These are phyloP conservation scores for Rhytidhysteron rufulum DNA, from an alignment of 2,329 filamentous ascomycete genomes.

Conservation along the genomic window DNA sequence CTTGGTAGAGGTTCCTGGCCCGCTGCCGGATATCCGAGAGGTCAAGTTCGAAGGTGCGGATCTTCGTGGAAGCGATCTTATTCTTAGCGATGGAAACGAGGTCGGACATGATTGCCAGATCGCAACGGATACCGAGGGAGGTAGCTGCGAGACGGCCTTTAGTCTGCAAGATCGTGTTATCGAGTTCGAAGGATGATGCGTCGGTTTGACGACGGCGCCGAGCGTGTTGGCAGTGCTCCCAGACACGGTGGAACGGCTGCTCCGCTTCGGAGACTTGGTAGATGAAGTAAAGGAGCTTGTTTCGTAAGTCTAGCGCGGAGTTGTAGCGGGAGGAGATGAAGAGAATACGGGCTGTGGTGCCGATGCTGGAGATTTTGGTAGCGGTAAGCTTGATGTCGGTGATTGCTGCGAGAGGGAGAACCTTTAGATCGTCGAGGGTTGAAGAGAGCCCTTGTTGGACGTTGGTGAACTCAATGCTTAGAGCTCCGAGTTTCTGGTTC, in stretches of 20 bases:
- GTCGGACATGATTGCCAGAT: slow-evolving; percentile 47
- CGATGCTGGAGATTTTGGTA: too few relatives aligned
- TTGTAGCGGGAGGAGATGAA: too few relatives aligned
- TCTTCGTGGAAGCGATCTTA: slow-evolving; percentile 5
- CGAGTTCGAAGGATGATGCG: slow-evolving; percentile 22
- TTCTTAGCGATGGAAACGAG: slow-evolving; percentile 25
- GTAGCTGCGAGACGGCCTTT: slow-evolving; percentile 38
- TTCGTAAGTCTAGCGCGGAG: slow-evolving; percentile 4
- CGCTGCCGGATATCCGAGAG: slow-evolving; percentile 35
- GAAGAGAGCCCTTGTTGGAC: slow-evolving; percentile 1
- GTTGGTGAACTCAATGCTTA: slow-evolving; percentile 8
- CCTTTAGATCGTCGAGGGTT: slow-evolving; percentile 6
- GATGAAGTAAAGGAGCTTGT: slow-evolving; percentile 19
- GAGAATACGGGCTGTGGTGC: too few relatives aligned
- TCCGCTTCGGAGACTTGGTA: slow-evolving; percentile 41
- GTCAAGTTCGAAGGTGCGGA: slow-evolving; percentile 17
- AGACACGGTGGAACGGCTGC: slow-evolving; percentile 49
- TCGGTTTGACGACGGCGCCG: background rate
- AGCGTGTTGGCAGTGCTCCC: slow-evolving; percentile 17
- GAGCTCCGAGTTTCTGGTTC: slow-evolving; percentile 30
- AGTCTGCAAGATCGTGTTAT: slow-evolving; percentile 22
- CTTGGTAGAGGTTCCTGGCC: slow-evolving; percentile 40
- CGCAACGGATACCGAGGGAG: slow-evolving; percentile 47
- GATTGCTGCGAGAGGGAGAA: slow-evolving; percentile 1
- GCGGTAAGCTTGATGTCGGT: slow-evolving; percentile 8